Percentiles rank a stretch among this genome's conserved stretches.
Evolutionary conservation across 441 rosid species (phyloP).

Genomic region (Rhodomyrtus psidioides): DNA sequence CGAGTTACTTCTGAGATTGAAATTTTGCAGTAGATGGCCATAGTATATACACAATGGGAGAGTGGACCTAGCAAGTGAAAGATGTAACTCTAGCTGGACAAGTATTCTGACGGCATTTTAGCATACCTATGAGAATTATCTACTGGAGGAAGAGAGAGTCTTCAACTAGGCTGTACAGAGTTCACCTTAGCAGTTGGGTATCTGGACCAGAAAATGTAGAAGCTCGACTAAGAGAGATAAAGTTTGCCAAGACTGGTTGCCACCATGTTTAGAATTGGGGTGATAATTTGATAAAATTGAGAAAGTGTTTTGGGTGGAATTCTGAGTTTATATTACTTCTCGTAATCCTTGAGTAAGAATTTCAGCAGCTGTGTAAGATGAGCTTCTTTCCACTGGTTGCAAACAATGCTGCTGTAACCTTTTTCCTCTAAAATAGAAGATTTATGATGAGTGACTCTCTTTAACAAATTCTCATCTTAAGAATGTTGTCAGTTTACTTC

Average conservation of each 20-base stretch:
- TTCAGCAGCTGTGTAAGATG: background rate
- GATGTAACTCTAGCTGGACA: background rate
- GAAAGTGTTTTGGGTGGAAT: background rate
- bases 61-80: background rate
- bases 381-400: background rate
- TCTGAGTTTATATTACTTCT: background rate
- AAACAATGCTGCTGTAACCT: background rate
- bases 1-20: background rate
- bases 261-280: background rate
- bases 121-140: background rate
- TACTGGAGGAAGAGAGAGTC: background rate
- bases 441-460: background rate
- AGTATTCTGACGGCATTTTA: background rate
- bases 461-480: background rate
- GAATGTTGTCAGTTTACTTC: background rate
- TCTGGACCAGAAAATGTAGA: background rate
- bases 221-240: background rate
- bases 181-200: background rate
- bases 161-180: background rate
- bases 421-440: background rate
- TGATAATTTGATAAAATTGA: background rate
- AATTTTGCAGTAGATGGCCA: background rate
- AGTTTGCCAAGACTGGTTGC: background rate
- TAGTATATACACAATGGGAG: background rate
- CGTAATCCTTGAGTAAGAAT: background rate